These are phyloP conservation scores for Umbelopsis sp. DNA, from an alignment of 192 early-diverging fungal species.

Conservation along the genomic window DNA sequence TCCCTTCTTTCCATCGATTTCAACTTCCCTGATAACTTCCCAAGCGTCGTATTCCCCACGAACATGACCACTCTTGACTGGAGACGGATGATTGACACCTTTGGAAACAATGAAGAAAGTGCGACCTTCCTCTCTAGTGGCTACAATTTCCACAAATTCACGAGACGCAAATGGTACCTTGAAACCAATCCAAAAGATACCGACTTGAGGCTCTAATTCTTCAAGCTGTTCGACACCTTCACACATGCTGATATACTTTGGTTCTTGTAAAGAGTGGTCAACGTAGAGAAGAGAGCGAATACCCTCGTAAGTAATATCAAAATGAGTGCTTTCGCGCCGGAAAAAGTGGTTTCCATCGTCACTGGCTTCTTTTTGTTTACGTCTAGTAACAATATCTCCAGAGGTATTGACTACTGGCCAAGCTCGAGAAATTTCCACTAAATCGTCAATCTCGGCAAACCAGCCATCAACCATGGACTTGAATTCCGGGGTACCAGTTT, in stretches of 20 bases:
- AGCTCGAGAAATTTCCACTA: background rate
- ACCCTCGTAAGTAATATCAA: background rate
- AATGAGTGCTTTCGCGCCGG: background rate
- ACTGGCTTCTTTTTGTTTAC: conserved; percentile 1
- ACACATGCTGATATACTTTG: conserved; percentile 16
- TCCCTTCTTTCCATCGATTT: background rate
- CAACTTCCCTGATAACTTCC: background rate
- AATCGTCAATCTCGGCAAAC: background rate
- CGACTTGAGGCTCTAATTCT: background rate
- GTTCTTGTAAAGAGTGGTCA: conserved; percentile 16
- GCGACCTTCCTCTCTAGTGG: conserved; percentile 5
- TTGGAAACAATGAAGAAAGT: conserved; percentile 8
- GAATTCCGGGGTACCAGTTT: background rate
- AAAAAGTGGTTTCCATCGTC: conserved; percentile 8
- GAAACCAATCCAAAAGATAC: conserved; percentile 25
- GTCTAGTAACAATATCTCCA: background rate
- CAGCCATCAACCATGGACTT: background rate
- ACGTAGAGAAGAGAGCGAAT: background rate
- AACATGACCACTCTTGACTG: background rate
- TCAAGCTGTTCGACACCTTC: background rate
- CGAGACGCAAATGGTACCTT: conserved; percentile 19
- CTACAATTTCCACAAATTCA: conserved; percentile 23
- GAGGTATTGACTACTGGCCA: conserved; percentile 1
- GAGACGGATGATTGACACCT: background rate
- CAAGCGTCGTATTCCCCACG: conserved; percentile 3